Evolutionary conservation across 352 stramenopile genomes (phyloP).

Genomic region (Pseudoperonospora humuli): DNA sequence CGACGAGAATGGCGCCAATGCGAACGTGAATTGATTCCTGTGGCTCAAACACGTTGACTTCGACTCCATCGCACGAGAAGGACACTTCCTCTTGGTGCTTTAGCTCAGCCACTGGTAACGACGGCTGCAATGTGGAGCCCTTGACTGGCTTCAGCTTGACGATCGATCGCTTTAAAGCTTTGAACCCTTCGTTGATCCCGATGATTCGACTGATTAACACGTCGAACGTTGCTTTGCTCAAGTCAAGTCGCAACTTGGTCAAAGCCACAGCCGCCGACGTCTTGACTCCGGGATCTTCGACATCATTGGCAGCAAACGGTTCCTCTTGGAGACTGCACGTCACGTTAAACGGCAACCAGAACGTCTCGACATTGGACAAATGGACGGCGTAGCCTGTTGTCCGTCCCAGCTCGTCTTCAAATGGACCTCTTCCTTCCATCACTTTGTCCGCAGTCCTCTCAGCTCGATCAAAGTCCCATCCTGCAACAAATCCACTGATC

Average conservation of each 20-base stretch:
- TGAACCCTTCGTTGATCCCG: constrained; percentile 10
- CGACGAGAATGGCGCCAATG: constrained; percentile 35
- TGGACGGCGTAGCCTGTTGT: too few species aligned
- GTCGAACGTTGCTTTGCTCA: constrained; percentile 22
- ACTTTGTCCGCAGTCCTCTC: background rate
- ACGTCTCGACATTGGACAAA: constrained; percentile 22
- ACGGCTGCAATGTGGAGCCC: background rate
- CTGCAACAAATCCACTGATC: constrained; percentile 33
- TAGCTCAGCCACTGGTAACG: background rate
- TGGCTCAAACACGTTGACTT: constrained; percentile 28
- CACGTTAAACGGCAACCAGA: constrained; percentile 47
- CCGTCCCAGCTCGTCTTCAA: constrained; percentile 33
- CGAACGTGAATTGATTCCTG: constrained; percentile 48
- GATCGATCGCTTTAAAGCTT: constrained; percentile 8
- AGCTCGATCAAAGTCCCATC: constrained; percentile 14
- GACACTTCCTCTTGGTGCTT: constrained; percentile 18
- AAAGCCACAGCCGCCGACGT: constrained; percentile 12
- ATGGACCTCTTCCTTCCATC: constrained; percentile 11
- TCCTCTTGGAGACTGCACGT: constrained; percentile 34
- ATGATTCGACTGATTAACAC: constrained; percentile 9
- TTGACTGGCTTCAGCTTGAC: constrained; percentile 3
- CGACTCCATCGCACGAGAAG: constrained; percentile 47
- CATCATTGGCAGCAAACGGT: background rate
- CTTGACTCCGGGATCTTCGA: background rate
- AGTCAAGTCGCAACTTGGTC: constrained; percentile 29